Evolutionary conservation across 164 flowering plant genomes (phyloP).

Genomic region (Protea cynaroides): DNA sequence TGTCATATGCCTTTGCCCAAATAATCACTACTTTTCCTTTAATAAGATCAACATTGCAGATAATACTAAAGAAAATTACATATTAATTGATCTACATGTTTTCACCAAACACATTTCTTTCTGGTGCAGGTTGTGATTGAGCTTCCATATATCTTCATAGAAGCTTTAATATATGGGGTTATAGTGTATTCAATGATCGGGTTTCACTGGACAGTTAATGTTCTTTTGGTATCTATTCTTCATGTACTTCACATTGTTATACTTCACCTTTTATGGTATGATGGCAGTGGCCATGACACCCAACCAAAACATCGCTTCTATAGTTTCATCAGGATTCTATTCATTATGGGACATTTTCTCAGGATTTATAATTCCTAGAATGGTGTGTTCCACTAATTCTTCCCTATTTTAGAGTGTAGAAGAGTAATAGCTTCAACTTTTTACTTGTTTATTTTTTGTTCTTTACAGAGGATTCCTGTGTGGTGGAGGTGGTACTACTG

Average conservation of each 20-base stretch:
- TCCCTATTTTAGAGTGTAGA: neutral
- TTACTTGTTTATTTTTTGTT: neutral
- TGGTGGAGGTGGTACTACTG: constrained; percentile 12
- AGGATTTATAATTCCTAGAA: constrained; percentile 33
- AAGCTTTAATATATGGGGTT: constrained; percentile 28
- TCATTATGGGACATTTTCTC: constrained; percentile 41
- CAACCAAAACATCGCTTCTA: constrained; percentile 33
- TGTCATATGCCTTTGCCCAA: constrained; percentile 39
- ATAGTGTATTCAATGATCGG: constrained; percentile 56
- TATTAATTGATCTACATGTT: neutral
- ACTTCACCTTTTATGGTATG: constrained; percentile 59
- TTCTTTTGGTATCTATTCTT: constrained; percentile 49
- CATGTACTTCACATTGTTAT: constrained; percentile 43
- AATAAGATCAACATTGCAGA: neutral
- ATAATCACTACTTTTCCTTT: constrained; percentile 8
- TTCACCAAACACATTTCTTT: neutral
- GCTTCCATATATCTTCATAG: constrained; percentile 35
- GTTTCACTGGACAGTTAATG: constrained; percentile 42
- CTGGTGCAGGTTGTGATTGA: constrained; percentile 29
- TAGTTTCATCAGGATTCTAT: constrained; percentile 24
- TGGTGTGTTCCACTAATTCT: constrained; percentile 15
- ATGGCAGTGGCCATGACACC: constrained; percentile 53
- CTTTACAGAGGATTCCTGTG: constrained; percentile 33
- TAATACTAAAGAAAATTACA: neutral
- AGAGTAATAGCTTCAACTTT: neutral